A percentile compares a stretch with the other conserved stretches of the same genome.
These are phyloP conservation scores for Daucus carota DNA, from an alignment of 129 eudicot genomes.

Conservation along the genomic window DNA sequence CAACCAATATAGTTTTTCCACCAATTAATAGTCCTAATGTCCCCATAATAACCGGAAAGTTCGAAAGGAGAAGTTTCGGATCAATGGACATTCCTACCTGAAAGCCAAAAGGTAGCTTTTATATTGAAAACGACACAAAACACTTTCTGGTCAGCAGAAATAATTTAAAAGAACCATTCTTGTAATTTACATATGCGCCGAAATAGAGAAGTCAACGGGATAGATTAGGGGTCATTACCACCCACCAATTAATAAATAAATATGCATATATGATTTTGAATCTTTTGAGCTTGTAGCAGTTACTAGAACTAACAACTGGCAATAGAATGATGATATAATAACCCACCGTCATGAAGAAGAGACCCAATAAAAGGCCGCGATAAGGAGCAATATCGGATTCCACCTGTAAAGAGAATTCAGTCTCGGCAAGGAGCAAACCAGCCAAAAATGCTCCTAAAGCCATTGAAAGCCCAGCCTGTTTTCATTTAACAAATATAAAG, in stretches of 20 bases:
- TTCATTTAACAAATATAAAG: constrained; percentile 7
- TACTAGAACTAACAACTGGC: neutral
- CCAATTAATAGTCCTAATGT: constrained; percentile 75
- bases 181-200: neutral
- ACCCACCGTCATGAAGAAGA: constrained; percentile 97
- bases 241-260: neutral
- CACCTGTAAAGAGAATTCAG: constrained; percentile 95
- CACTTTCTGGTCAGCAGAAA: neutral
- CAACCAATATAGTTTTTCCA: constrained; percentile 84
- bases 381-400: constrained; percentile 99
- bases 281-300: neutral
- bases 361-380: constrained; percentile 97
- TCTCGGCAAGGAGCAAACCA: constrained; percentile 97
- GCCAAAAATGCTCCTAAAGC: constrained; percentile 99
- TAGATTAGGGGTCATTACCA: neutral
- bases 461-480: constrained; percentile 99
- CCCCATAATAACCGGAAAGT: constrained; percentile 86
- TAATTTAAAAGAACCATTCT: neutral
- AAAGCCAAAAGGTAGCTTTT: constrained; percentile 14
- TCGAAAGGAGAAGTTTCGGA: constrained; percentile 89
- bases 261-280: neutral
- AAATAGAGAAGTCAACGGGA: neutral
- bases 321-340: neutral
- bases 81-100: constrained; percentile 99
- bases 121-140: neutral